A percentile compares a stretch with the other conserved stretches of the same genome.
Evolutionary conservation across 257 asterid genomes (phyloP).

Genomic region (Nicotiana benthamiana): DNA sequence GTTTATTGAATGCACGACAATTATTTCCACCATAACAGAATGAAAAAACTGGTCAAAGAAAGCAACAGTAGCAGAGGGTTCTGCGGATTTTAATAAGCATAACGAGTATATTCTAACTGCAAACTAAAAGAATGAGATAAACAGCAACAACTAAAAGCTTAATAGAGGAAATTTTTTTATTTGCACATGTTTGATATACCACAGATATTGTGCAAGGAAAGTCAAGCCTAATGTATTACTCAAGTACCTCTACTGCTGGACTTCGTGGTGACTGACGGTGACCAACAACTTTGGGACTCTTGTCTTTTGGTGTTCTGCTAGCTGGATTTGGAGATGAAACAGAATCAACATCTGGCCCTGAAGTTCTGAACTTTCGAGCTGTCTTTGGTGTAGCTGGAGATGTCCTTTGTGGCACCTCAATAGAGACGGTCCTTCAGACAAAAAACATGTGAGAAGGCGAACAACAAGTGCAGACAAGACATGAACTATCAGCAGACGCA

Average conservation of each 20-base stretch:
- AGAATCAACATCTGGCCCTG: conserved; percentile 35
- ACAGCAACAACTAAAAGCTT: neutral
- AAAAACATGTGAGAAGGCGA: neutral
- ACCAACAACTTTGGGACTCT: conserved; percentile 53
- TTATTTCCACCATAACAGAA: neutral
- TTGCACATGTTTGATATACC: neutral
- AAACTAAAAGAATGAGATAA: neutral
- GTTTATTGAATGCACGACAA: neutral
- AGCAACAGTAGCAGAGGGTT: neutral
- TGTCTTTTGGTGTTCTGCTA: conserved; percentile 48
- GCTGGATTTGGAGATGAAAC: conserved; percentile 45
- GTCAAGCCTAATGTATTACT: neutral
- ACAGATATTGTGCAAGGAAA: neutral
- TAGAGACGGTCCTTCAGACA: conserved; percentile 36
- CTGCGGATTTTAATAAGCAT: neutral
- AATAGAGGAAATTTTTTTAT: neutral
- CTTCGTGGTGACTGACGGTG: conserved; percentile 53
- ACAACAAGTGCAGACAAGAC: neutral
- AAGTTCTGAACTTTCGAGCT: conserved; percentile 39
- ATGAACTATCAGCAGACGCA: neutral
- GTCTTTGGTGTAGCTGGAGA: conserved; percentile 45
- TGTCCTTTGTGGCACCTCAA: conserved; percentile 45
- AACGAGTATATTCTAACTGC: neutral
- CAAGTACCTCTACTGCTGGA: conserved; percentile 59
- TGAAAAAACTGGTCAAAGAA: neutral